Evolutionary conservation across 2,329 filamentous ascomycete species (phyloP).

Genomic region (Microdochium paspali): DNA sequence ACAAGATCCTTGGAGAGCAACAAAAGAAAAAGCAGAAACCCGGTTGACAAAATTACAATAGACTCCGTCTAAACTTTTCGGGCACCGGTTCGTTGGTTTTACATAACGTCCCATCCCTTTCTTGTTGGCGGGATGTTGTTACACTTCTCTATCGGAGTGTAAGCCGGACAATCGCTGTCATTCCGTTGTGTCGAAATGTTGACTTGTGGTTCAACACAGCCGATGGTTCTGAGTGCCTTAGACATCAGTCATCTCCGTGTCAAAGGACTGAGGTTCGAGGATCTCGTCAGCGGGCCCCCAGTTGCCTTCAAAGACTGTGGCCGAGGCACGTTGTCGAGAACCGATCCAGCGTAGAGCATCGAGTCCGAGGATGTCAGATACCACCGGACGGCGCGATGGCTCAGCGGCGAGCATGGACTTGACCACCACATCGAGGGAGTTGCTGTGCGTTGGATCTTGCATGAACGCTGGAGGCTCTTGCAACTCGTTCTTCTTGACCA

Average conservation of each 20-base stretch:
- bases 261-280: constrained; percentile 25
- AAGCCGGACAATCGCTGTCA: not conserved
- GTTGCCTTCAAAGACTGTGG: constrained; percentile 93
- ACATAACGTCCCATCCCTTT: too few relatives aligned
- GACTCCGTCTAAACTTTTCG: not conserved
- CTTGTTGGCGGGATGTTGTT: not conserved
- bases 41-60: not conserved
- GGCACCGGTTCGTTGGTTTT: too few relatives aligned
- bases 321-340: constrained; percentile 67
- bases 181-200: not conserved
- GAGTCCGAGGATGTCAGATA: constrained; percentile 62
- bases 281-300: constrained; percentile 70
- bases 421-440: constrained; percentile 77
- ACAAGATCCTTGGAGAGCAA: not conserved
- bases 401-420: constrained; percentile 79
- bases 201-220: too few relatives aligned
- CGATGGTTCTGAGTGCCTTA: constrained; percentile 22
- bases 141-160: not conserved
- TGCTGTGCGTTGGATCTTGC: constrained; percentile 61
- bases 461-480: constrained; percentile 75
- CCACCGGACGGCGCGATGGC: constrained; percentile 62
- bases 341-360: constrained; percentile 76
- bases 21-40: not conserved
- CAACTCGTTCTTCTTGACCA: constrained; percentile 38
- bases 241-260: constrained; percentile 53